Conservation (phyloP, 2,329 filamentous ascomycete species). For the Emydomyces testavorans region DNA sequence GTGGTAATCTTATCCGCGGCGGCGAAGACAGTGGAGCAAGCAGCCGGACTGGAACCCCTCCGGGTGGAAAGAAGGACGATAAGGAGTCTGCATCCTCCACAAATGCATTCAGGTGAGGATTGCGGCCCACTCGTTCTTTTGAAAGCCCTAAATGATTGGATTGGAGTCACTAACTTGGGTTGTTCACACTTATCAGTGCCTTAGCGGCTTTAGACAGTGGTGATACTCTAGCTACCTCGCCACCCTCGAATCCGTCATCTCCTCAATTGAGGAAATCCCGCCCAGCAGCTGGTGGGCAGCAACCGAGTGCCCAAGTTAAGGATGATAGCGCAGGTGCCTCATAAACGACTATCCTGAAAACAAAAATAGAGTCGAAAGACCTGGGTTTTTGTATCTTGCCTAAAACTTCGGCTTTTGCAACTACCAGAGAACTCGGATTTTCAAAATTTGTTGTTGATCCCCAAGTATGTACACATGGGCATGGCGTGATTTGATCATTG, state of each 20-base stretch:
- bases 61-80: constrained; percentile 49
- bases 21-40: constrained; percentile 78
- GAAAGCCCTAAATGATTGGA: constrained; percentile 17
- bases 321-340: constrained; percentile 9
- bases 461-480: constrained; percentile 9
- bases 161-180: constrained; percentile 11
- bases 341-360: not conserved
- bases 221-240: constrained; percentile 38
- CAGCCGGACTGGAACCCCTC: constrained; percentile 81
- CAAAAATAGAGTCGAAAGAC: not conserved
- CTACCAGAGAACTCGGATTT: not conserved
- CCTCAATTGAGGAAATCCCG: constrained; percentile 38
- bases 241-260: constrained; percentile 37
- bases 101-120: constrained; percentile 84
- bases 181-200: constrained; percentile 28
- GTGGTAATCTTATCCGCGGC: constrained; percentile 58
- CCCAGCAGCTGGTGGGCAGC: constrained; percentile 28
- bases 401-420: not conserved
- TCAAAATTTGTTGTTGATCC: constrained; percentile 5
- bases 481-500: constrained; percentile 7
- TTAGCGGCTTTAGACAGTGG: constrained; percentile 38
- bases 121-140: constrained; percentile 10
- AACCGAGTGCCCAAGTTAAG: constrained; percentile 22
- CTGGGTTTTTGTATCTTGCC: not conserved
- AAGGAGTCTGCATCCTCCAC: constrained; percentile 55